Evolutionary conservation across 179 eudicot species (phyloP), one percentile per base, ranked within the genome.

Genomic region (Beta macrorhiza): DNA sequence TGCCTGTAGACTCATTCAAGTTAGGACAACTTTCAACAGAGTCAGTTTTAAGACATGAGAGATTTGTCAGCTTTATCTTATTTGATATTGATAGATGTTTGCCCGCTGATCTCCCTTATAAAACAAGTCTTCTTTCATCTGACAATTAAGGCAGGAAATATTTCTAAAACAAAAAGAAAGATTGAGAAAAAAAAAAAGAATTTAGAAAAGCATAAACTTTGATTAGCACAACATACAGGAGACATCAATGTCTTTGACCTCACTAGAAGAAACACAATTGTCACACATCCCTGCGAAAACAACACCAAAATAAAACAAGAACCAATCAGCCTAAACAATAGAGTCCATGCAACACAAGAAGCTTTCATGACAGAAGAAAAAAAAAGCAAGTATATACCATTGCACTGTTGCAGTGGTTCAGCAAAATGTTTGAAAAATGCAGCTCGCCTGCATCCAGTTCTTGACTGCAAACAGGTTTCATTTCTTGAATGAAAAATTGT

Each of bases 391-490:
- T 1, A 55, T 70, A 72, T 78, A 93, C 97, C 99, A 84, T 94
- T 91, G 90, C 99, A 96, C 73, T 96, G 97, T 88, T 91, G 94
- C 51, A 90, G 78, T 51, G 95, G 93, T 89, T 96, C 99, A 64
- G 94, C 92, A 90, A 96, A 96, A 85, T 96, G 99, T 73, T 85
- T 83, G 85, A 96, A 96, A 86, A 96, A 91, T 82, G 98, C 97
- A 86, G 86, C 91, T 78, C 97, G 89, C 51, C 95, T 93, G 76
- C 99, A 96, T 80, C 87, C 92, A 84, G 85, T 90, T 85, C 88
- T 94, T 64, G 97, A 89, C 99, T 96, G 88, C 86, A 87, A 45
- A 83, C 0, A 69, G 17, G 42, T 7, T 65, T 42, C 2, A 45
- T 59, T 63, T 51, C 13, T 44, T 56, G 37, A 59, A n/a, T 25